These are phyloP conservation scores for Zygosaccharomyces pseudobailii DNA, from an alignment of 1,139 yeast genomes.

Conservation along the genomic window DNA sequence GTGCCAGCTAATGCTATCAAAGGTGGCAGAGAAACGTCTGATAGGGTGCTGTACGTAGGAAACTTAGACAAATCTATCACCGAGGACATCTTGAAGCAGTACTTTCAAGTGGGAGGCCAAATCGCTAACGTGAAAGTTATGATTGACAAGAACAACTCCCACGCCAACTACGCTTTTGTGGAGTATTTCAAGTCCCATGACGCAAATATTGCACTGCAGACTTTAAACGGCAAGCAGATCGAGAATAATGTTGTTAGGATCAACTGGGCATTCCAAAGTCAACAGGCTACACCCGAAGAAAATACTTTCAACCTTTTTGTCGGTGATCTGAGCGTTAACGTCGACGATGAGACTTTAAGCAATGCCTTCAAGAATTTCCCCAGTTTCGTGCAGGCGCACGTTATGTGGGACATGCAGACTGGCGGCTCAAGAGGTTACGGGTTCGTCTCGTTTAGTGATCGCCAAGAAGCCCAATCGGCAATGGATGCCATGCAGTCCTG, in stretches of 20 bases:
- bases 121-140: slow-evolving; percentile 62
- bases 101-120: slow-evolving; percentile 59
- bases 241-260: slow-evolving; percentile 55
- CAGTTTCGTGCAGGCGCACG: slow-evolving; percentile 77
- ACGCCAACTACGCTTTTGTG: slow-evolving; percentile 78
- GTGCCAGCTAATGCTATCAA: slow-evolving; percentile 65
- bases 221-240: slow-evolving; percentile 52
- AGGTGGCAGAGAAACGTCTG: slow-evolving; percentile 78
- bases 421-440: slow-evolving; percentile 91
- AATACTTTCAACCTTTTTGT: slow-evolving; percentile 72
- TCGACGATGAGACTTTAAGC: slow-evolving; percentile 68
- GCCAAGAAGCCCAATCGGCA: slow-evolving; percentile 70
- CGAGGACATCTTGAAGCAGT: slow-evolving; percentile 56
- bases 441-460: slow-evolving; percentile 71
- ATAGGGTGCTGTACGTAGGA: slow-evolving; percentile 72
- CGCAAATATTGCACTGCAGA: slow-evolving; percentile 60
- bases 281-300: slow-evolving; percentile 48
- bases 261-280: slow-evolving; percentile 82
- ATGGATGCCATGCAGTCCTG: slow-evolving; percentile 72
- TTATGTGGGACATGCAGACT: slow-evolving; percentile 97
- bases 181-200: slow-evolving; percentile 58
- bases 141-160: slow-evolving; percentile 68
- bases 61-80: slow-evolving; percentile 61
- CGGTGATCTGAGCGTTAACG: slow-evolving; percentile 81
- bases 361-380: slow-evolving; percentile 56